phyloP scores from a whole-genome alignment of 2,329 filamentous ascomycete genomes.

The Aspergillus ruber region DNA sequence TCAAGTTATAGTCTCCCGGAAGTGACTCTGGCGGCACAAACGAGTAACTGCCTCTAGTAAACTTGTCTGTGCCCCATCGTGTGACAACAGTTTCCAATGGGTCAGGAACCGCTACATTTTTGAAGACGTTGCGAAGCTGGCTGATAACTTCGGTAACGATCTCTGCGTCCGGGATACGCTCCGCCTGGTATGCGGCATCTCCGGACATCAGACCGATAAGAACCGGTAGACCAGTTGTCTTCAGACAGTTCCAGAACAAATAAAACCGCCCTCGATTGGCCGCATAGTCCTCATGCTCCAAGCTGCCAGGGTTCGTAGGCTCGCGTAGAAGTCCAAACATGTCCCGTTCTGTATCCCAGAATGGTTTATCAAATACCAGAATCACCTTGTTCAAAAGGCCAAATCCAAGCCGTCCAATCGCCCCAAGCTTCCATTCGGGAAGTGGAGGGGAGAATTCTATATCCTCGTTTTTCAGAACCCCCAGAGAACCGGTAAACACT shows the following conservation, averaged over 20 bases:
- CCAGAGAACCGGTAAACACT: constrained; percentile 84
- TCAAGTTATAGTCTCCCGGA: constrained; percentile 83
- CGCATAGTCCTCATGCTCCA: constrained; percentile 73
- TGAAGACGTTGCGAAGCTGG: constrained; percentile 71
- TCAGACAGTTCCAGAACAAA: constrained; percentile 93
- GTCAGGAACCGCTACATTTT: constrained; percentile 56
- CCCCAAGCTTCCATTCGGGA: constrained; percentile 76
- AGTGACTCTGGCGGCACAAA: constrained; percentile 79
- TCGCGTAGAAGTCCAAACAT: constrained; percentile 89
- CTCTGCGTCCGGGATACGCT: constrained; percentile 65
- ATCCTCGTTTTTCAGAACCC: constrained; percentile 74
- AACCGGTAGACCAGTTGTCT: constrained; percentile 80
- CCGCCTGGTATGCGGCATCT: constrained; percentile 83
- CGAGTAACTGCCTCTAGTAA: constrained; percentile 91
- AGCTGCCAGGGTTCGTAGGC: constrained; percentile 61
- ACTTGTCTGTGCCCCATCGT: constrained; percentile 83
- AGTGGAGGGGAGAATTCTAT: constrained; percentile 84
- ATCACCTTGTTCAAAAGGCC: constrained; percentile 94
- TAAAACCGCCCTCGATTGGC: constrained; percentile 84
- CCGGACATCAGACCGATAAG: constrained; percentile 93
- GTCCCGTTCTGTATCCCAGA: constrained; percentile 84
- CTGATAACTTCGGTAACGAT: constrained; percentile 75
- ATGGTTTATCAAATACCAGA: constrained; percentile 77
- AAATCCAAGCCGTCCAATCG: constrained; percentile 79
- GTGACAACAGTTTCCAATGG: constrained; percentile 85